These are phyloP conservation scores for Vitis labrusca DNA, from an alignment of 164 flowering plant genomes.

Conservation along the genomic window DNA sequence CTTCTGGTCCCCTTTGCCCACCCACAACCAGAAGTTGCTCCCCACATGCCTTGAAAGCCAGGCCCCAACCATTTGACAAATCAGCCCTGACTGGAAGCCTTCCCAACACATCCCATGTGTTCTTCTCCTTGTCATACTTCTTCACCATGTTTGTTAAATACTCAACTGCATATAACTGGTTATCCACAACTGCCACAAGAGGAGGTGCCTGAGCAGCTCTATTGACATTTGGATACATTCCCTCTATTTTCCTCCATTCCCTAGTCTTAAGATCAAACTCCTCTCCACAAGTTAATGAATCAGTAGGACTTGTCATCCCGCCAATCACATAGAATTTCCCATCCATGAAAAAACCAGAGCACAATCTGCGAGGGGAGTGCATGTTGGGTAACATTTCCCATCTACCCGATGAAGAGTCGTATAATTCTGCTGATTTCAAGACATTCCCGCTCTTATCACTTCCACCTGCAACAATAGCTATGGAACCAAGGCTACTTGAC, in stretches of 20 bases:
- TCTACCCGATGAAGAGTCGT: constrained; percentile 48
- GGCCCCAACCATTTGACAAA: constrained; percentile 72
- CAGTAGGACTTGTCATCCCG: constrained; percentile 48
- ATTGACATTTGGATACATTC: constrained; percentile 57
- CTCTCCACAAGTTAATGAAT: constrained; percentile 65
- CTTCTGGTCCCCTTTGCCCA: constrained; percentile 63
- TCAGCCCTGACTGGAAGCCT: constrained; percentile 65
- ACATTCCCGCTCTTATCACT: constrained; percentile 52
- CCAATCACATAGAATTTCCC: constrained; percentile 66
- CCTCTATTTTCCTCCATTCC: constrained; percentile 61
- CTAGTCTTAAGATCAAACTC: constrained; percentile 50
- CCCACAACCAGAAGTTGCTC: constrained; percentile 58
- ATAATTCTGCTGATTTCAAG: constrained; percentile 62
- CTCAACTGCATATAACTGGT: constrained; percentile 61
- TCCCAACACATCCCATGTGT: constrained; percentile 59
- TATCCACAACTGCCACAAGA: constrained; percentile 69
- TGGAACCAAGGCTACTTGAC: constrained; percentile 53
- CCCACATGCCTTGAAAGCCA: constrained; percentile 72
- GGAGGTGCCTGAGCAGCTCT: constrained; percentile 73
- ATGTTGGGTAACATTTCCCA: constrained; percentile 64
- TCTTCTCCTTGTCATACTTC: constrained; percentile 53
- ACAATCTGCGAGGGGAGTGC: constrained; percentile 57
- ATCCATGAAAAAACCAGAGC: constrained; percentile 77
- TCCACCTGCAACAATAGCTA: constrained; percentile 75
- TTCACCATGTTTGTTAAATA: constrained; percentile 54